Conservation (phyloP, 176 grass and related monocot genomes). For the Aechmea fasciata region DNA sequence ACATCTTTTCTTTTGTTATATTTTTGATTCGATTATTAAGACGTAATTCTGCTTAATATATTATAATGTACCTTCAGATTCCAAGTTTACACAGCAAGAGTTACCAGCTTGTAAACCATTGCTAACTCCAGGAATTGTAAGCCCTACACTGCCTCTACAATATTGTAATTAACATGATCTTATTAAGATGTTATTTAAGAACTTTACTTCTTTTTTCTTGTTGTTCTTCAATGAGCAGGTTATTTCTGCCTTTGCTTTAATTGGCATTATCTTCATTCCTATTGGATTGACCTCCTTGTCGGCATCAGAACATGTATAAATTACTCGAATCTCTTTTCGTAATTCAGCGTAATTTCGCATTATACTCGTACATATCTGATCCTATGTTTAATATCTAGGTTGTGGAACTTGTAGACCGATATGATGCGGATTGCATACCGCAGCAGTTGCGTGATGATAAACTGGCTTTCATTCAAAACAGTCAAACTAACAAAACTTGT, state of each 20-base stretch:
- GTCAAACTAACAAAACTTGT: constrained; percentile 54
- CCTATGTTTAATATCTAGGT: constrained; percentile 39
- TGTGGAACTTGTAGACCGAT: constrained; percentile 57
- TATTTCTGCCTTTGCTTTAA: constrained; percentile 43
- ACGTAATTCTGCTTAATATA: not conserved
- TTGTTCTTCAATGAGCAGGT: constrained; percentile 28
- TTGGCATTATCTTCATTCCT: constrained; percentile 65
- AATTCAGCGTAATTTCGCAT: not conserved
- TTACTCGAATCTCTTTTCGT: not conserved
- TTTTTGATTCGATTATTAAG: not conserved
- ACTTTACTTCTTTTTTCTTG: not conserved
- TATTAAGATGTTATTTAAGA: not conserved
- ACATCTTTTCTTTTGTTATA: too few relatives aligned
- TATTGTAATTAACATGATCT: not conserved
- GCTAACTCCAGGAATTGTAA: constrained; percentile 82
- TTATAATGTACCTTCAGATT: constrained; percentile 53
- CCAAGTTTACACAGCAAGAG: constrained; percentile 90
- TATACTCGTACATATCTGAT: constrained; percentile 4
- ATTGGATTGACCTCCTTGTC: constrained; percentile 48
- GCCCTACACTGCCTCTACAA: constrained; percentile 2
- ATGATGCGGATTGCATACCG: constrained; percentile 52
- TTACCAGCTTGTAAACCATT: constrained; percentile 93
- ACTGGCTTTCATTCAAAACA: constrained; percentile 60
- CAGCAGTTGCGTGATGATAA: constrained; percentile 23
- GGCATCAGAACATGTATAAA: constrained; percentile 49